Evolutionary conservation across 345 rosid species (phyloP).

Genomic region (Bruguiera sexangula): DNA sequence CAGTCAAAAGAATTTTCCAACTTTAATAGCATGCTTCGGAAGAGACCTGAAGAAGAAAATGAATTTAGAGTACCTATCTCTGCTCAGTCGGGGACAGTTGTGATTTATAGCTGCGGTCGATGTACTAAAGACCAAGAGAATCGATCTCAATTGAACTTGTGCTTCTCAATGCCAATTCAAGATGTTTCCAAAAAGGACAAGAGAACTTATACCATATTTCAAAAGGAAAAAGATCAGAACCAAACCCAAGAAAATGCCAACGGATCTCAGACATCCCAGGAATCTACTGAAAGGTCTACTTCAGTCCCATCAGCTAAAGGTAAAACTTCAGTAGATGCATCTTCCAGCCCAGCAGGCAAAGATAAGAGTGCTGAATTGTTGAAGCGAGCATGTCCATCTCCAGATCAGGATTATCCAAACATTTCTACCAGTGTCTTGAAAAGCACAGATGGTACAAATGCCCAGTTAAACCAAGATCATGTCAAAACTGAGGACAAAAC

Average conservation of each 20-base stretch:
- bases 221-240: slow-evolving; percentile 20
- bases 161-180: slow-evolving; percentile 40
- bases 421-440: slow-evolving; percentile 23
- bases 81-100: slow-evolving; percentile 21
- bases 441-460: slow-evolving; percentile 15
- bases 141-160: slow-evolving; percentile 24
- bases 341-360: slow-evolving; percentile 22
- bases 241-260: slow-evolving; percentile 23
- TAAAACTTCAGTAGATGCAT: slow-evolving; percentile 21
- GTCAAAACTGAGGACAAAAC: slow-evolving; percentile 19
- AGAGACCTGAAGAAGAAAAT: slow-evolving; percentile 33
- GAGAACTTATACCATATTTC: slow-evolving; percentile 17
- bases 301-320: slow-evolving; percentile 20
- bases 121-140: slow-evolving; percentile 15
- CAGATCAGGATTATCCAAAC: slow-evolving; percentile 26
- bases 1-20: slow-evolving; percentile 33
- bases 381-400: slow-evolving; percentile 31
- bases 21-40: slow-evolving; percentile 29
- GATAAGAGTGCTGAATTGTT: slow-evolving; percentile 24
- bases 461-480: slow-evolving; percentile 13
- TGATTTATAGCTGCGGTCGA: slow-evolving; percentile 17
- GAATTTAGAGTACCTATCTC: slow-evolving; percentile 35
- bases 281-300: slow-evolving; percentile 23
- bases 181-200: slow-evolving; percentile 24
- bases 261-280: slow-evolving; percentile 17